A percentile compares a stretch with the other conserved stretches of the same genome.
Conservation (phyloP, 2,329 filamentous ascomycete species). For the Penicillium olsonii region DNA sequence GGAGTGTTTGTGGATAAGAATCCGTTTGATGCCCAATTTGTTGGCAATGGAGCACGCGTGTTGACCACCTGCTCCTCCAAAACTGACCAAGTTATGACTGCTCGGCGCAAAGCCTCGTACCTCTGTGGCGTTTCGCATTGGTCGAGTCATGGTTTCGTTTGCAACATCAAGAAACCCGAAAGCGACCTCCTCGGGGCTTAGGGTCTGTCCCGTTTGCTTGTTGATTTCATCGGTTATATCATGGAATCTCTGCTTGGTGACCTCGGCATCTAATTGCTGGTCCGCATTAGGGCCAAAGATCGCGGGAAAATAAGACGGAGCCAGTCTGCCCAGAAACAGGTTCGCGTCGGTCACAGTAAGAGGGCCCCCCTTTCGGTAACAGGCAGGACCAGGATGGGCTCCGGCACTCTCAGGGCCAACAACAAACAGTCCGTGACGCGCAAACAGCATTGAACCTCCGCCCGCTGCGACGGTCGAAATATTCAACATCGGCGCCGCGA, state of each 20-base stretch:
- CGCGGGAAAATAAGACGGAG: conserved; percentile 83
- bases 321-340: conserved; percentile 76
- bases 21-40: conserved; percentile 42
- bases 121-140: conserved; percentile 85
- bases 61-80: conserved; percentile 38
- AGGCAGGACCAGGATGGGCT: conserved; percentile 86
- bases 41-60: conserved; percentile 46
- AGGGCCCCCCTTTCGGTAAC: conserved; percentile 87
- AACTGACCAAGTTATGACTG: conserved; percentile 30
- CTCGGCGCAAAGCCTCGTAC: conserved; percentile 71
- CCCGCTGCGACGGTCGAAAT: conserved; percentile 89
- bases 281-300: background rate
- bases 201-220: conserved; percentile 50
- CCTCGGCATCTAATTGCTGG: conserved; percentile 72
- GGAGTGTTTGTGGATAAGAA: conserved; percentile 46
- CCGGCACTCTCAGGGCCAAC: conserved; percentile 89
- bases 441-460: conserved; percentile 71
- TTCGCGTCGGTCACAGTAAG: conserved; percentile 92
- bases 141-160: conserved; percentile 54
- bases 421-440: conserved; percentile 83
- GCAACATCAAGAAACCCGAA: conserved; percentile 41
- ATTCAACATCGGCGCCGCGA: background rate
- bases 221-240: conserved; percentile 76
- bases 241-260: conserved; percentile 71
- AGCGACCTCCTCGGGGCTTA: conserved; percentile 59